Base-by-base conservation (phyloP, 2,329 filamentous ascomycete species). In the Aspergillus fumigatus region DNA sequence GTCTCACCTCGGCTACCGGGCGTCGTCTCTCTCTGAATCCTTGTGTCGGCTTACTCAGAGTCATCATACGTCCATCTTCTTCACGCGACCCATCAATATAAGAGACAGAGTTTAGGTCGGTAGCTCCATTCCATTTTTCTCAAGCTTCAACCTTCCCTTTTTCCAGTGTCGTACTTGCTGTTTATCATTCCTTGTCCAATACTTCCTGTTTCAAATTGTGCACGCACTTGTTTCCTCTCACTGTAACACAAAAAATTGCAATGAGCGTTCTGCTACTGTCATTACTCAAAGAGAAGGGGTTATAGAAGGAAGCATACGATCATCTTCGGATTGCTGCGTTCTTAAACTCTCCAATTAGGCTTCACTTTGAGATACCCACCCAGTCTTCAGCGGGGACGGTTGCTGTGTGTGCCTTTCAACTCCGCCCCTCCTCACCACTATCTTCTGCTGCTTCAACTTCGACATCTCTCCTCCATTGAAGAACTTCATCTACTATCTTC, bases 341-440 rank as follows among this genome's bases (percentile, higher is more conserved):
- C 51, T 57, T 53, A 48, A 52, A 59, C 54, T 55, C 57, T 62
- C 59, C 65, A 65, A 68, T 69, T 61, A 67, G 59, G 58, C 63
- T 57, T 62, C 48, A 48, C 53, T 47, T 51, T 56, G 50, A 54
- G 51, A 64, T 67, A 64, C 59, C 63, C 66, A 64, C 59, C 63
- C 66, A 67, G 62, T 59, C 35, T 53, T 50, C 51, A 51, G 54
- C 56, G 51, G 60, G 55, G 62, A 59, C 53, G 50, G 50, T 50
- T 29, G 45, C 21, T 50, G 21, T 19, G 32, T 47, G 41, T 48
- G 27, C 35, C 29, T 45, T 51, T 48, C 47, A 35, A 43, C 51
- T 32, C 43, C 53, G 53, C 50, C 41, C 56, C 58, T 55, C 60
- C 51, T 53, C 57, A 53, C 55, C 55, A 43, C 40, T 43, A 41